Percentiles rank a stretch among this genome's conserved stretches.
These are phyloP conservation scores for Aspergillus japonicus DNA, from an alignment of 2,329 filamentous ascomycete genomes.

Conservation along the genomic window DNA sequence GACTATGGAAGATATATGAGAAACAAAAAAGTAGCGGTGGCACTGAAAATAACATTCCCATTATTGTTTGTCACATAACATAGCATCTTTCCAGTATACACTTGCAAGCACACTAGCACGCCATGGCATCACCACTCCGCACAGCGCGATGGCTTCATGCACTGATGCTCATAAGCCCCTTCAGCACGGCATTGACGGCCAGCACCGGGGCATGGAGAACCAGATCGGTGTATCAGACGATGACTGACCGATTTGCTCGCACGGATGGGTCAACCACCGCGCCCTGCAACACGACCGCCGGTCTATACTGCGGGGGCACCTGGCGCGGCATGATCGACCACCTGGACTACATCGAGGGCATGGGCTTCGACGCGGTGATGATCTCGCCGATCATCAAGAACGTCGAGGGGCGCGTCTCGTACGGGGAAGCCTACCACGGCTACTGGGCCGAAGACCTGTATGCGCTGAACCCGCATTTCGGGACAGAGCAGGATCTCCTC, in stretches of 20 bases:
- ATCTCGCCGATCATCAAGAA: slow-evolving; percentile 46
- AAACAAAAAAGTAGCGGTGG: no score
- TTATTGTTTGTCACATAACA: no score
- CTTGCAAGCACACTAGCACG: background rate
- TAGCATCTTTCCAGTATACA: background rate
- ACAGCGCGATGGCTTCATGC: slow-evolving; percentile 6
- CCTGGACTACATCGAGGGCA: slow-evolving; percentile 52
- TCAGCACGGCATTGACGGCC: slow-evolving; percentile 22
- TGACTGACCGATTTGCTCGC: slow-evolving; percentile 49
- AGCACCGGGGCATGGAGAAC: slow-evolving; percentile 37
- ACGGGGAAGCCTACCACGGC: slow-evolving; percentile 51
- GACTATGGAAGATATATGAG: background rate
- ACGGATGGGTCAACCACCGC: slow-evolving; percentile 39
- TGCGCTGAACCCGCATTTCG: slow-evolving; percentile 50
- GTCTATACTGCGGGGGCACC: slow-evolving; percentile 52
- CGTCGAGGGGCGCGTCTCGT: slow-evolving; percentile 35
- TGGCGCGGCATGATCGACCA: slow-evolving; percentile 51
- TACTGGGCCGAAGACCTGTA: slow-evolving; percentile 53
- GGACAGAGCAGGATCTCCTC: slow-evolving; percentile 48
- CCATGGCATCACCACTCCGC: background rate
- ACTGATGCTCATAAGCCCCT: background rate
- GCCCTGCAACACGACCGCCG: slow-evolving; percentile 30
- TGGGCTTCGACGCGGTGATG: slow-evolving; percentile 52
- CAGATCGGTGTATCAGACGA: slow-evolving; percentile 48
- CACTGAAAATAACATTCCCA: no score